These are phyloP conservation scores for Phyllostachys edulis DNA, from an alignment of 176 grass and related monocot genomes.

Conservation along the genomic window DNA sequence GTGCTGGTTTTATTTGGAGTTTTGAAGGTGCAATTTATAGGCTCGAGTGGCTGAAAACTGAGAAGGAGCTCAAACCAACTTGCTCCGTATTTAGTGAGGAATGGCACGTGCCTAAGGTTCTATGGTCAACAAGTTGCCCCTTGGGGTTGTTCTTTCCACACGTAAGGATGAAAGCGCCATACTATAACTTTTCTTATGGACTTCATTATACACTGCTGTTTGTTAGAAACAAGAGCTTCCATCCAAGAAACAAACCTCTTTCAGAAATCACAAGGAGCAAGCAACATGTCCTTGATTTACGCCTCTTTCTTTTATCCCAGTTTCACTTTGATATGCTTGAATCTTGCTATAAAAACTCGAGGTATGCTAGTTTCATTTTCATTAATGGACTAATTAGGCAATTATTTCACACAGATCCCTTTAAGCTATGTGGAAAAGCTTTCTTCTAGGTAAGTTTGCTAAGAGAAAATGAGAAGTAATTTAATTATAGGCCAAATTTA, in stretches of 20 bases:
- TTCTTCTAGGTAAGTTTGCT: neutral
- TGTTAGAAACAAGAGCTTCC: conserved; percentile 3
- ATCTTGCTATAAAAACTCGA: neutral
- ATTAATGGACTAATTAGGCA: neutral
- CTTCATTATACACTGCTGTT: neutral
- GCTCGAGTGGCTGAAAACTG: neutral
- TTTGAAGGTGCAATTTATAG: neutral
- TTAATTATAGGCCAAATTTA: neutral
- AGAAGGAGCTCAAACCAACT: neutral
- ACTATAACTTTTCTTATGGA: neutral
- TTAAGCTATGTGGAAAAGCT: neutral
- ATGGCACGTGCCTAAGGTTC: neutral
- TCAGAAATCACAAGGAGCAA: neutral
- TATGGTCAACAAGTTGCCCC: neutral
- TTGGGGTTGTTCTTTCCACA: neutral
- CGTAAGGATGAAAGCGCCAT: neutral
- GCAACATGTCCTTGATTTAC: neutral
- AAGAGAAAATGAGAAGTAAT: neutral
- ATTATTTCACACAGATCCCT: neutral
- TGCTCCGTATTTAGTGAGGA: neutral
- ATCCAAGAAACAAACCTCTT: neutral
- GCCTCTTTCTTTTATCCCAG: neutral
- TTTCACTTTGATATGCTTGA: neutral
- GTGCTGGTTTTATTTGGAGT: neutral
- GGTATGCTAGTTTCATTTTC: neutral